Percentiles rank a stretch among this genome's conserved stretches.
These are phyloP conservation scores for Pseudevernia furfuracea DNA, from an alignment of 495 filamentous ascomycete genomes.

Conservation along the genomic window DNA sequence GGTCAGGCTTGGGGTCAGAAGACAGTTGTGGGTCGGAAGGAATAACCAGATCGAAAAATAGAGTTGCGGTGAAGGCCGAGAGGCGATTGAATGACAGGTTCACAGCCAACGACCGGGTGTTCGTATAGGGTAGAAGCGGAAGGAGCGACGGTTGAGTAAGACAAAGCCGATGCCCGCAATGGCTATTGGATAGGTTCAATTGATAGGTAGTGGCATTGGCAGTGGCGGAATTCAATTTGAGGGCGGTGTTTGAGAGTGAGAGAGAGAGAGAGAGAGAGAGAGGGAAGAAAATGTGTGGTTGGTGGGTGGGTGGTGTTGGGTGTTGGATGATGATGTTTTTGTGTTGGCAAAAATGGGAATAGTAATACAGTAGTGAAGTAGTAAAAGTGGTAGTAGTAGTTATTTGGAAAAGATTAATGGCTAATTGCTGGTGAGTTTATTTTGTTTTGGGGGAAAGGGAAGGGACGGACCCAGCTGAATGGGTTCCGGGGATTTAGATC, in stretches of 20 bases:
- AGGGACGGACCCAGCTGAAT: conserved; percentile 23
- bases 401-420: too few relatives aligned
- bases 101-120: conserved; percentile 12
- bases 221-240: too few relatives aligned
- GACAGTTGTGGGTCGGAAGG: conserved; percentile 11
- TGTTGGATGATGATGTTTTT: background rate
- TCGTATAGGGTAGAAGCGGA: conserved; percentile 27
- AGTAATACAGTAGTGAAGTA: too few relatives aligned
- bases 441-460: conserved; percentile 10
- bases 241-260: background rate
- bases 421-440: conserved; percentile 6
- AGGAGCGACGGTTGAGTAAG: background rate
- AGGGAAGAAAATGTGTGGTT: background rate
- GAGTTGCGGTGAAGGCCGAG: conserved; percentile 25
- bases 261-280: too few relatives aligned
- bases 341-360: too few relatives aligned
- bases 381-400: too few relatives aligned
- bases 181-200: background rate
- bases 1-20: conserved; percentile 3
- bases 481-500: conserved; percentile 24
- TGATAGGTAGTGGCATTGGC: background rate
- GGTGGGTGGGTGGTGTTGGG: background rate
- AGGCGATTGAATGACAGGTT: conserved; percentile 6
- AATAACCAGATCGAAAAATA: conserved; percentile 17
- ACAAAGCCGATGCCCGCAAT: background rate